Percentiles rank a stretch among this genome's conserved stretches.
Conservation (phyloP, 2,329 filamentous ascomycete species). For the Phoma herbarum region DNA sequence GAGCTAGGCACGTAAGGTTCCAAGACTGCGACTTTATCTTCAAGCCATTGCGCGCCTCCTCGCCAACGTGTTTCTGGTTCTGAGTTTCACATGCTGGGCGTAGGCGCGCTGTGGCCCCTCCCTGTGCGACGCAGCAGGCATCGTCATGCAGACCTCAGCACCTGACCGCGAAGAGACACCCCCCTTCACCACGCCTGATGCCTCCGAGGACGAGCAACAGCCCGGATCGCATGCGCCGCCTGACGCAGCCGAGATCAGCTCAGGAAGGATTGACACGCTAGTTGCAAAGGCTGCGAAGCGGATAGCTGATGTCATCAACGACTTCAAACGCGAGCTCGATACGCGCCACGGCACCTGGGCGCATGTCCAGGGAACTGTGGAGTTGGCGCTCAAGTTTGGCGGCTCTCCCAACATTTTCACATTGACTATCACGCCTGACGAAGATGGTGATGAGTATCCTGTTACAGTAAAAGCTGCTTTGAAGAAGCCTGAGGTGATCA, state of each 20-base stretch:
- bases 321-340: conserved; percentile 37
- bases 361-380: conserved; percentile 26
- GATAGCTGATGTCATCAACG: conserved; percentile 38
- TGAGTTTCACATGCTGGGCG: not conserved
- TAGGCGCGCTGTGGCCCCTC: conserved; percentile 7
- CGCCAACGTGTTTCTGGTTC: not conserved
- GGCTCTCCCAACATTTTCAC: conserved; percentile 5
- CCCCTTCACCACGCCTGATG: conserved; percentile 7
- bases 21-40: conserved; percentile 5
- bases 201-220: conserved; percentile 10
- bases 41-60: not conserved
- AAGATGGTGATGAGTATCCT: conserved; percentile 28
- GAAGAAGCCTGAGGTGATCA: conserved; percentile 14
- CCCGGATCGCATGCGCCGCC: conserved; percentile 14
- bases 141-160: conserved; percentile 24
- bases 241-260: conserved; percentile 7
- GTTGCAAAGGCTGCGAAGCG: conserved; percentile 30
- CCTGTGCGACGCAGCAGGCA: conserved; percentile 20
- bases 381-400: conserved; percentile 19
- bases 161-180: conserved; percentile 20
- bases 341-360: conserved; percentile 28
- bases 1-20: conserved; percentile 6
- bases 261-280: conserved; percentile 26
- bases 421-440: conserved; percentile 16
- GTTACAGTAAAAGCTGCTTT: conserved; percentile 26